A percentile compares a stretch with the other conserved stretches of the same genome.
phyloP scores from a whole-genome alignment of 2,329 filamentous ascomycete species.

The Trichophyton simii region DNA sequence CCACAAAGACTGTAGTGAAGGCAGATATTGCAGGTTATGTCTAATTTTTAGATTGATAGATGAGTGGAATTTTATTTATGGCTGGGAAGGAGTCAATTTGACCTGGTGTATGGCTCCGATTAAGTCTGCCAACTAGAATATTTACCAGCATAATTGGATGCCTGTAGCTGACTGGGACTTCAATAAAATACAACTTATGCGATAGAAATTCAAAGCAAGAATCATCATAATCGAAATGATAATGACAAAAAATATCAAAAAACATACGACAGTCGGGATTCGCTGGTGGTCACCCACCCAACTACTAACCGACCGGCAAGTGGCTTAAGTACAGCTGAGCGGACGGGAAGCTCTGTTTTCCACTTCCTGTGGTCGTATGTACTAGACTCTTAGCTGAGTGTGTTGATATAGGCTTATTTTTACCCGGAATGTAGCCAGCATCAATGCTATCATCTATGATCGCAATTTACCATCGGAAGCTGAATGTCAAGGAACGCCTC shows the following conservation, averaged over 20 bases:
- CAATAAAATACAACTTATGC: no score
- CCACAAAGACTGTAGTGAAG: conserved; percentile 13
- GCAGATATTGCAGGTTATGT: neutral
- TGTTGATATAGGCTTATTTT: neutral
- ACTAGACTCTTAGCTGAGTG: neutral
- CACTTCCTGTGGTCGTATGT: neutral
- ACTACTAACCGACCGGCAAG: neutral
- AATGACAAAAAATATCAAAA: neutral
- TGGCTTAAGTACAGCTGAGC: neutral
- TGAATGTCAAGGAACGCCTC: no score
- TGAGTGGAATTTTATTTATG: neutral
- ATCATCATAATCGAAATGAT: neutral
- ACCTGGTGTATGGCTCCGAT: no score
- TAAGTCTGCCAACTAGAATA: no score
- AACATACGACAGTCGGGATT: neutral
- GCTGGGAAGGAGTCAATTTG: no score
- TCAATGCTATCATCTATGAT: neutral
- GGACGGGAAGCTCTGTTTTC: neutral
- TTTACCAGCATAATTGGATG: no score
- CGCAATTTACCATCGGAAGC: neutral
- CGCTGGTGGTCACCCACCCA: neutral
- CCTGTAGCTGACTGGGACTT: no score
- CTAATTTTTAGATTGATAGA: neutral
- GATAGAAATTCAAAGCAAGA: no score
- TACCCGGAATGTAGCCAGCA: no score